Base-by-base conservation (phyloP, 441 rosid genomes). In the Populus tomentosa region DNA sequence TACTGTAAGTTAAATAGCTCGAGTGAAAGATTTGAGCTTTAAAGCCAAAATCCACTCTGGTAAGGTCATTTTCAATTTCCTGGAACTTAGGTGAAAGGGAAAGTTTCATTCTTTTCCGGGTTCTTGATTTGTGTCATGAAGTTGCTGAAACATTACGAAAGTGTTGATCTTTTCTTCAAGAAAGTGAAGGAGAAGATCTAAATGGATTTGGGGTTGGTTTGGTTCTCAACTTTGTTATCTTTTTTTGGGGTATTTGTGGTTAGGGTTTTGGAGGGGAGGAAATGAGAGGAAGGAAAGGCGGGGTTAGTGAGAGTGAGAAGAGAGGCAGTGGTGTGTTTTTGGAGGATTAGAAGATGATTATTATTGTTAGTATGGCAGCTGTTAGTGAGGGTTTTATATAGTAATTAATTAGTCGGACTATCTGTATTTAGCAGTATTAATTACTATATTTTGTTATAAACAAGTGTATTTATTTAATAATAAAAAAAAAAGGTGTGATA, bases 321-420 rank as follows among this genome's bases (percentile, higher is more conserved):
- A 53, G 21, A 16, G 1, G 21, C n/a, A 16, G 61, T 53, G n/a
- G 61, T 18, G 61, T 53, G 61, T 77, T 77, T 16, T 73, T 77
- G 70, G 77, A 72, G 62, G 80, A 81, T 77, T 72, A 78, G 62
- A 81, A 80, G 82, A 76, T 77, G 80, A 82, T 76, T 81, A 78
- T 77, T 76, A 75, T 77, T 71, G 80, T 72, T 78, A 69, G 79
- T 75, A 84, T 82, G 80, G 82, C 76, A 74, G 85, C 79, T 85
- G 83, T 83, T 63, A 80, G 82, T 79, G 87, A 85, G 84, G 86
- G 90, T 73, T 80, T 81, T 81, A 73, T 76, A 7, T 81, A 77
- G 79, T 65, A 23, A 13, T 26, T 30, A 23, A 21, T 65, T 65
- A 23, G 8, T 23, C 18, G 6, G 18, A 26, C 18, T 65, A 23